These are phyloP conservation scores for Aspergillus transmontanensis DNA, from an alignment of 2,329 filamentous ascomycete species.

Conservation along the genomic window DNA sequence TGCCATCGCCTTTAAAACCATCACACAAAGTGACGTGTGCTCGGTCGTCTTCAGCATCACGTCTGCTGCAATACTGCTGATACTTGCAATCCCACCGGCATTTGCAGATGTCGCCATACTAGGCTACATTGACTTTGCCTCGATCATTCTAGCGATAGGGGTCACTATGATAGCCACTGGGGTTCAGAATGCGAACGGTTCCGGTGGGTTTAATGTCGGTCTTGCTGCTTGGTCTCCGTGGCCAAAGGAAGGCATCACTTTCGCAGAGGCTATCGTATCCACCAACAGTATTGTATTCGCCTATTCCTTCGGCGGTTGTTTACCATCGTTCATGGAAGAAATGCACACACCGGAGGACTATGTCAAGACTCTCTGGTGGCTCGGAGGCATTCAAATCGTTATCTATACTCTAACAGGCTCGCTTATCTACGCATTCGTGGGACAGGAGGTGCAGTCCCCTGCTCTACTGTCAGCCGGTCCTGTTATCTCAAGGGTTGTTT, in stretches of 20 bases:
- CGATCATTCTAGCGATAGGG: slow-evolving; percentile 33
- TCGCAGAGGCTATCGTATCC: slow-evolving; percentile 28
- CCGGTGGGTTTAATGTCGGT: slow-evolving; percentile 17
- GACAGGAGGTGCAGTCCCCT: slow-evolving; percentile 29
- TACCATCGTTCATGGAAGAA: slow-evolving; percentile 13
- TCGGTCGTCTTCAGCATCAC: slow-evolving; percentile 42
- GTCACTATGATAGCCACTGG: slow-evolving; percentile 37
- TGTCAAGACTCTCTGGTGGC: slow-evolving; percentile 10
- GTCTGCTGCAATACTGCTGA: slow-evolving; percentile 39
- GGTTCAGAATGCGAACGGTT: slow-evolving; percentile 21
- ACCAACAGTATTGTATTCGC: slow-evolving; percentile 33
- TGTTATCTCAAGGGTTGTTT: slow-evolving; percentile 10
- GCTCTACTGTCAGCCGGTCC: slow-evolving; percentile 30
- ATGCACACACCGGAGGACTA: slow-evolving; percentile 7
- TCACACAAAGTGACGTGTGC: slow-evolving; percentile 42
- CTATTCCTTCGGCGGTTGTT: slow-evolving; percentile 41
- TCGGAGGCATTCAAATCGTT: slow-evolving; percentile 10
- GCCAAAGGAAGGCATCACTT: slow-evolving; percentile 23
- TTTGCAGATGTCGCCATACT: slow-evolving; percentile 37
- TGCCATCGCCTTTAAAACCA: slow-evolving; percentile 48
- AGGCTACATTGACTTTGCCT: slow-evolving; percentile 37
- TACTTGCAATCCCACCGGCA: slow-evolving; percentile 34
- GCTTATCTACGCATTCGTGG: slow-evolving; percentile 32
- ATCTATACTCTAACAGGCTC: slow-evolving; percentile 13
- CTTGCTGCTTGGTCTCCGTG: slow-evolving; percentile 16